Conservation (phyloP, 2,329 filamentous ascomycete species). For the Thyridium curvatum region DNA sequence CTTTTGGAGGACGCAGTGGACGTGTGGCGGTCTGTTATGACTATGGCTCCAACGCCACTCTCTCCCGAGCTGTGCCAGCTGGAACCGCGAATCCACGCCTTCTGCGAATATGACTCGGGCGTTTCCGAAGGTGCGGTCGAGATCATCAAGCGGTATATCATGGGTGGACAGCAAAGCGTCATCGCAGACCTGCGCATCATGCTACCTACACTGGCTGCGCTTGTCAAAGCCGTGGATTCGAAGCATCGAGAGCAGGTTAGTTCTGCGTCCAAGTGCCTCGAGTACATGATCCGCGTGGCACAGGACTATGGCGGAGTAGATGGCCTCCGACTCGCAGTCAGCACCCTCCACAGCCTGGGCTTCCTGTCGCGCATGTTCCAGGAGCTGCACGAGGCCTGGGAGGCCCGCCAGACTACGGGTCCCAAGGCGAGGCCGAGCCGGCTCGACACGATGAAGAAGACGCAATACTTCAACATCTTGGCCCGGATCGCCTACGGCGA, state of each 20-base stretch:
- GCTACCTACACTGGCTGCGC: constrained; percentile 37
- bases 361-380: constrained; percentile 59
- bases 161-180: constrained; percentile 63
- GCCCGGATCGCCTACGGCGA: constrained; percentile 71
- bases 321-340: constrained; percentile 57
- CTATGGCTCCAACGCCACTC: constrained; percentile 57
- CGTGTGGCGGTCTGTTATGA: constrained; percentile 73
- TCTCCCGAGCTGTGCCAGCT: constrained; percentile 57
- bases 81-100: constrained; percentile 55
- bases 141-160: constrained; percentile 64
- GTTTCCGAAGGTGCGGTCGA: constrained; percentile 55
- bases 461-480: constrained; percentile 80
- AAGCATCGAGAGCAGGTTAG: constrained; percentile 52
- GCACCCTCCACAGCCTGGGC: constrained; percentile 57
- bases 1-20: constrained; percentile 89
- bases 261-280: constrained; percentile 53
- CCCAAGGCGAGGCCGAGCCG: constrained; percentile 65
- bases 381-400: constrained; percentile 61
- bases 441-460: constrained; percentile 70
- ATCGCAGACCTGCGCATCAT: constrained; percentile 47
- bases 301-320: constrained; percentile 53
- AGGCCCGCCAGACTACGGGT: constrained; percentile 74
- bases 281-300: constrained; percentile 58
- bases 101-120: constrained; percentile 61
- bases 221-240: constrained; percentile 42